Percentiles rank a stretch among this genome's conserved stretches.
Conservation (phyloP, 768 basidiomycete genomes). For the Boletus reticulatus region DNA sequence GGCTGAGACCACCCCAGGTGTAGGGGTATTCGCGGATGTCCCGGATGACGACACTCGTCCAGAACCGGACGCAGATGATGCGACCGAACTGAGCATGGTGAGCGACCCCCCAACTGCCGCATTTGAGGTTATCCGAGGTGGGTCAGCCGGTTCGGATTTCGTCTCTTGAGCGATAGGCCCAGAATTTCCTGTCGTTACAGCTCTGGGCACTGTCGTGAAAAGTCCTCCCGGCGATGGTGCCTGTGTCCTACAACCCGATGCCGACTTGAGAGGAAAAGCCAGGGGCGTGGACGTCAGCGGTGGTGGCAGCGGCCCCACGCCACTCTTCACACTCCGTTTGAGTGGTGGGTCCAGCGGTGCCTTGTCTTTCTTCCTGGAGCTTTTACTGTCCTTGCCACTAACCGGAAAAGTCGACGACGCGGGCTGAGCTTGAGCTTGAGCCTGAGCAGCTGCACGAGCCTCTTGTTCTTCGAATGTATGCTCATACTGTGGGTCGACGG, state of each 20-base stretch:
- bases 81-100: background rate
- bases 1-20: background rate
- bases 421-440: slow-evolving; percentile 20
- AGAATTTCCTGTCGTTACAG: background rate
- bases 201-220: slow-evolving; percentile 7
- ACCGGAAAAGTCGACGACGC: slow-evolving; percentile 17
- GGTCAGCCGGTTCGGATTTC: slow-evolving; percentile 7
- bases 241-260: slow-evolving; percentile 2
- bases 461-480: slow-evolving; percentile 73
- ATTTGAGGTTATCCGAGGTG: slow-evolving; percentile 1
- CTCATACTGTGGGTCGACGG: slow-evolving; percentile 72
- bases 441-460: slow-evolving; percentile 40
- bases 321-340: slow-evolving; percentile 69
- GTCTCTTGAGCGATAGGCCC: background rate
- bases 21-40: slow-evolving; percentile 19
- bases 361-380: slow-evolving; percentile 60
- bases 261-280: slow-evolving; percentile 40
- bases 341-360: slow-evolving; percentile 56
- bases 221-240: slow-evolving; percentile 2
- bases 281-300: slow-evolving; percentile 68
- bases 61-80: slow-evolving; percentile 2
- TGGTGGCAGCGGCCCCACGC: slow-evolving; percentile 58
- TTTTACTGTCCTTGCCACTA: slow-evolving; percentile 39
- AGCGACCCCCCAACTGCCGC: background rate
- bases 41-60: slow-evolving; percentile 3